Evolutionary conservation across 116 monocot genomes (phyloP).

Genomic region (Papilionanthe hybrid): DNA sequence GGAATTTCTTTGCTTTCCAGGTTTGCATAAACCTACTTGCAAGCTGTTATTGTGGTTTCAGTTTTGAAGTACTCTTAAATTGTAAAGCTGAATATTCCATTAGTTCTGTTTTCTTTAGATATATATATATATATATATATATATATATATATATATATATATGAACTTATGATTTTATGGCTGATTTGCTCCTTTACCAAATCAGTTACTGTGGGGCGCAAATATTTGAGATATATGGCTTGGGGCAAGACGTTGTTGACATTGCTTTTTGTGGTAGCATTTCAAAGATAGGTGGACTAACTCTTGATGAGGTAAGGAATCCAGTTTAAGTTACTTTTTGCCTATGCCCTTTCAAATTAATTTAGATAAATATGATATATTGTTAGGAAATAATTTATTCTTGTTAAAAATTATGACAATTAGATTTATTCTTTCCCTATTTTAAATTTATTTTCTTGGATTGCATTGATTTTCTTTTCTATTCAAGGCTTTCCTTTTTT

Average conservation of each 20-base stretch:
- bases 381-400: no score
- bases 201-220: constrained; percentile 96
- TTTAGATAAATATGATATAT: no score
- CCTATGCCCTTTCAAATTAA: no score
- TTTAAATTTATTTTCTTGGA: no score
- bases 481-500: no score
- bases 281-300: constrained; percentile 88
- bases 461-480: no score
- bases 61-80: background rate
- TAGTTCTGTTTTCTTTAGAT: background rate
- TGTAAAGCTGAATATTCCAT: background rate
- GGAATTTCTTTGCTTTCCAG: constrained; percentile 97
- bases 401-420: no score
- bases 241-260: constrained; percentile 90
- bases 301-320: constrained; percentile 84
- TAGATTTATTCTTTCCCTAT: no score
- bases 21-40: constrained; percentile 30
- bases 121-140: no score
- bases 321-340: background rate
- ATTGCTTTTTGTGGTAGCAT: constrained; percentile 97
- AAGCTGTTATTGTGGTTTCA: background rate
- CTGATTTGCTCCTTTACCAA: constrained; percentile 7
- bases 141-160: no score
- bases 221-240: constrained; percentile 98
- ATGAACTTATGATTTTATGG: background rate